Percentiles rank a stretch among this genome's conserved stretches.
Evolutionary conservation across 768 basidiomycete species (phyloP).

Genomic region (Macrolepiota dolichaula): DNA sequence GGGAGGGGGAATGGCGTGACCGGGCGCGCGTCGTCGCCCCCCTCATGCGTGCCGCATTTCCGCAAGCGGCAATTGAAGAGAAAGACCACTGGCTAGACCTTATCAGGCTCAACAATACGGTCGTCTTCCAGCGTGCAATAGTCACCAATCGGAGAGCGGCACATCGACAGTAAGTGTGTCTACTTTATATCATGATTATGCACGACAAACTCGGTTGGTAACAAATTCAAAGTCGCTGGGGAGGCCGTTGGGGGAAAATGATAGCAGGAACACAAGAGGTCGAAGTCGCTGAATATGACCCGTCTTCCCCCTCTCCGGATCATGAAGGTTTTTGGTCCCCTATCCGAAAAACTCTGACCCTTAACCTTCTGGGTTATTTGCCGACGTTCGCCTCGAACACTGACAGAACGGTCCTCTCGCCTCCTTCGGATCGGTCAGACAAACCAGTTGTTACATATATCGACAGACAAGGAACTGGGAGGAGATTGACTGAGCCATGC

Average conservation of each 20-base stretch:
- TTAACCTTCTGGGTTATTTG: slow-evolving; percentile 29
- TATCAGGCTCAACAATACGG: slow-evolving; percentile 37
- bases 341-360: slow-evolving; percentile 26
- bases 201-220: not conserved
- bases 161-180: slow-evolving; percentile 38
- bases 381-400: slow-evolving; percentile 16
- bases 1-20: slow-evolving; percentile 55
- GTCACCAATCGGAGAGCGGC: slow-evolving; percentile 64
- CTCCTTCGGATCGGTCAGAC: slow-evolving; percentile 2
- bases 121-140: slow-evolving; percentile 59
- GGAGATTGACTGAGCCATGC: slow-evolving; percentile 19
- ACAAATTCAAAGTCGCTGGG: slow-evolving; percentile 20
- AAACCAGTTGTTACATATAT: slow-evolving; percentile 51
- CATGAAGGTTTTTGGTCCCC: slow-evolving; percentile 31
- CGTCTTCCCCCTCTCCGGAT: not conserved
- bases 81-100: slow-evolving; percentile 64
- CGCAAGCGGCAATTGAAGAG: slow-evolving; percentile 52
- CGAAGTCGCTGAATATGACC: slow-evolving; percentile 14
- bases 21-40: slow-evolving; percentile 56
- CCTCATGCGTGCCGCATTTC: slow-evolving; percentile 65
- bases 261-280: slow-evolving; percentile 30
- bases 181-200: not conserved
- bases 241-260: slow-evolving; percentile 31
- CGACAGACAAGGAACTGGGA: slow-evolving; percentile 43
- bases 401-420: slow-evolving; percentile 13